Evolutionary conservation across 2,329 filamentous ascomycete genomes (phyloP).

Genomic region (Venturia oleaginea): DNA sequence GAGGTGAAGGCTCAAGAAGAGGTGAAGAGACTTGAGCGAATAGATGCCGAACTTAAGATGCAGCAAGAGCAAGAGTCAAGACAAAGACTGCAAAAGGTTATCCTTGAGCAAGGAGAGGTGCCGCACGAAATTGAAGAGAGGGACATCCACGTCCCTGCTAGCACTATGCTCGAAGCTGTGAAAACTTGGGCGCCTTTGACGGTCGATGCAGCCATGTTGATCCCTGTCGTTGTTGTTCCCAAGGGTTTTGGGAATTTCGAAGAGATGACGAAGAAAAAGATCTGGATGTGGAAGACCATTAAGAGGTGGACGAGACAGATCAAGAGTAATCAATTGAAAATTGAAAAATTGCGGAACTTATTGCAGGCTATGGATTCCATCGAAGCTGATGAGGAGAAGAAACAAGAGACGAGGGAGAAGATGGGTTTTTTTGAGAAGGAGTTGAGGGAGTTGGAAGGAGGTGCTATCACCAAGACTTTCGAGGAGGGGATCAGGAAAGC

Average conservation of each 20-base stretch:
- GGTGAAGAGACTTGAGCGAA: not conserved
- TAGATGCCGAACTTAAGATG: not conserved
- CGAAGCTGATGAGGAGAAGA: not conserved
- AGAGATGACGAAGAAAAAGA: not conserved
- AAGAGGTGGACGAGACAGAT: not conserved
- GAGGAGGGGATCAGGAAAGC: not conserved
- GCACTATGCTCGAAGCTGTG: not conserved
- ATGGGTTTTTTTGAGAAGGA: not conserved
- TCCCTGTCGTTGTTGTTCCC: not conserved
- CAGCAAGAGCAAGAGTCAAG: not conserved
- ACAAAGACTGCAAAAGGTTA: not conserved
- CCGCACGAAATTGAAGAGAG: not conserved
- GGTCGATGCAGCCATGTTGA: slow-evolving; percentile 1
- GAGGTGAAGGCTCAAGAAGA: not conserved
- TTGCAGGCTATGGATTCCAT: not conserved
- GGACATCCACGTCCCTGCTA: not conserved
- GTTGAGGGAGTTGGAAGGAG: not conserved
- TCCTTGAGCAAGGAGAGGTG: not conserved
- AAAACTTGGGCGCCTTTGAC: not conserved
- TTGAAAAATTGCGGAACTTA: not conserved
- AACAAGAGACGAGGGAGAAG: not conserved
- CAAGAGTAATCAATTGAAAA: not conserved
- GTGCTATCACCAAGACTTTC: not conserved
- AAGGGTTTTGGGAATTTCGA: not conserved
- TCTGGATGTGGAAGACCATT: not conserved